Evolutionary conservation across 2,329 filamentous ascomycete genomes (phyloP).

Genomic region (Aaosphaeria arxii): DNA sequence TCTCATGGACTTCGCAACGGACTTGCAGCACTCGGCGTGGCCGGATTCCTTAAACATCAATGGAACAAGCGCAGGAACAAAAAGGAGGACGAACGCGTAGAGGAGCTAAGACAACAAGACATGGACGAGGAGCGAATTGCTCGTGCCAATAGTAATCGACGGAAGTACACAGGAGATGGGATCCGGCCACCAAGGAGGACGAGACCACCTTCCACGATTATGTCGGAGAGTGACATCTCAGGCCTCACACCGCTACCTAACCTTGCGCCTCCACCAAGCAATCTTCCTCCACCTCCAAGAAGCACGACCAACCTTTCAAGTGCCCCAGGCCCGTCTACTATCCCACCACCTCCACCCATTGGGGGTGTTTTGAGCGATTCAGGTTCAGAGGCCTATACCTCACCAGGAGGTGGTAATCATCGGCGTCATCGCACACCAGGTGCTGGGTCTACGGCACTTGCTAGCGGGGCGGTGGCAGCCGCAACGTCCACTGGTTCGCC

Average conservation of each 20-base stretch:
- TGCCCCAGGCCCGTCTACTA: conserved; percentile 26
- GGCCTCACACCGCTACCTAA: conserved; percentile 45
- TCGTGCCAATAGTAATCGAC: conserved; percentile 53
- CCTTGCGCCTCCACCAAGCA: conserved; percentile 24
- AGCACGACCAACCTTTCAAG: conserved; percentile 20
- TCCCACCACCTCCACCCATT: conserved; percentile 30
- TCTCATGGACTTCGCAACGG: conserved; percentile 40
- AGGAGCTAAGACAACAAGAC: conserved; percentile 50
- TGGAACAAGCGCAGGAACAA: conserved; percentile 53
- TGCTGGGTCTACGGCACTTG: conserved; percentile 15
- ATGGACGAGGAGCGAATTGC: conserved; percentile 52
- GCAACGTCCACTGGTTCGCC: conserved; percentile 25
- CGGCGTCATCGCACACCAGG: conserved; percentile 26
- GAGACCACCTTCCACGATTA: conserved; percentile 37
- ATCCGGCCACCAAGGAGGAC: conserved; percentile 24
- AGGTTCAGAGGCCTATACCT: conserved; percentile 37
- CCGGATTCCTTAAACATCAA: conserved; percentile 42
- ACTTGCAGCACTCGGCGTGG: conserved; percentile 47
- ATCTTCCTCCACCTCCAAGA: conserved; percentile 18
- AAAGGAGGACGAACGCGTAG: conserved; percentile 60
- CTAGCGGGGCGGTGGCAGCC: conserved; percentile 21
- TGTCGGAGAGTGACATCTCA: conserved; percentile 41
- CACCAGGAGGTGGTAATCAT: conserved; percentile 34
- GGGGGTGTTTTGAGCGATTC: conserved; percentile 41
- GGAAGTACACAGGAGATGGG: conserved; percentile 68